Evolutionary conservation across 2,329 filamentous ascomycete genomes (phyloP), one percentile per base, ranked within the genome.

Genomic region (Zasmidium citrigriseum): DNA sequence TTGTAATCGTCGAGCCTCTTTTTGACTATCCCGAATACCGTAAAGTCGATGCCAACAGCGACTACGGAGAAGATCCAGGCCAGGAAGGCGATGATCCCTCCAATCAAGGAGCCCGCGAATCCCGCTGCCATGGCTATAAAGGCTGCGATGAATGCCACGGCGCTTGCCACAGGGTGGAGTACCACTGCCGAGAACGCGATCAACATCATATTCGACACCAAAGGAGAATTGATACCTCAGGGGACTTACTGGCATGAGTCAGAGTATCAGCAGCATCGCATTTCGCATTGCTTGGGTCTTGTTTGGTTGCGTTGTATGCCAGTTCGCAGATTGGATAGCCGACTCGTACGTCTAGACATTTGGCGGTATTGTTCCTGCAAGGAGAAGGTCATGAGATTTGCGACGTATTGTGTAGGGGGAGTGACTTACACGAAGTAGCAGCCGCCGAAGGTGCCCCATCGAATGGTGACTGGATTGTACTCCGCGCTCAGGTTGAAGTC

Each of bases 391-490:
- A 52, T 23, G 27, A 25, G 3, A 7, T 20, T 23, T 23, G 23
- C 11, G 20, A 27, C 25, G 3, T 11, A 21, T 27, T 18, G 22
- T n/a, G n/a, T n/a, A 27, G 27, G 38, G 29, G 41, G 25, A 69
- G 66, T 52, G 68, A 73, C 73, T 57, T 48, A 27, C 58, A 55
- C 3, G 63, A 53, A 34, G 65, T 75, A 64, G 68, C 86, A 88
- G 69, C 81, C 84, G 7, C 86, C 86, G 73, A 86, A 87, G 0
- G 83, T 84, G 46, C 86, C 86, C 71, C 85, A 86, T 2, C 75
- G 77, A 29, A 86, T 71, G 11, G 63, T 58, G 2, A 72, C 73
- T n/a, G n/a, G n/a, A n/a, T n/a, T n/a, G n/a, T n/a, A n/a, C n/a
- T n/a, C n/a, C n/a, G n/a, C n/a, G n/a, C n/a, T n/a, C n/a, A n/a